A percentile compares a stretch with the other conserved stretches of the same genome.
These are phyloP conservation scores for Acer negundo DNA, from an alignment of 345 rosid species.

Conservation along the genomic window DNA sequence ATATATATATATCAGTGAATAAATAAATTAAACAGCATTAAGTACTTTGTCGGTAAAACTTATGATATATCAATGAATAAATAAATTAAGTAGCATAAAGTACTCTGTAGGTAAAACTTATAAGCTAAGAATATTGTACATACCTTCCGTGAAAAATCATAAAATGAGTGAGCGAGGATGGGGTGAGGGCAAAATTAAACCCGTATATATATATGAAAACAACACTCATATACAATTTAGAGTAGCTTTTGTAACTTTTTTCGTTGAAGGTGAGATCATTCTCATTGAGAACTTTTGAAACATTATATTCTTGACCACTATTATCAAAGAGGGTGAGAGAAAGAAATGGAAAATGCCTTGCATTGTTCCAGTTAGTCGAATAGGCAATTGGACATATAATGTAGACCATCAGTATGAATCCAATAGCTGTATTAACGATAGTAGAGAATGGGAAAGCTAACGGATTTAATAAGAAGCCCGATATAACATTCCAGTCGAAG, in stretches of 20 bases:
- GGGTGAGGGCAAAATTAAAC: constrained; percentile 23
- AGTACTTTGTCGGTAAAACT: background rate
- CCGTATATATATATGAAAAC: background rate
- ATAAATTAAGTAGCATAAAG: too few relatives aligned
- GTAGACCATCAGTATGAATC: constrained; percentile 24
- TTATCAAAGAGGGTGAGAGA: constrained; percentile 17
- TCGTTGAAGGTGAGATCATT: constrained; percentile 1
- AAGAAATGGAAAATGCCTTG: constrained; percentile 28
- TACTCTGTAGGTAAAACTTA: background rate
- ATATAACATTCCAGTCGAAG: constrained; percentile 8
- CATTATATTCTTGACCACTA: constrained; percentile 20
- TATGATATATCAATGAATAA: too few relatives aligned
- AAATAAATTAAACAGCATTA: too few relatives aligned
- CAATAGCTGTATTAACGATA: constrained; percentile 18
- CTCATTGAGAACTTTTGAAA: background rate
- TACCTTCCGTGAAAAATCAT: constrained; percentile 31
- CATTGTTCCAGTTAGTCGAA: constrained; percentile 23
- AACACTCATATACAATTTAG: constrained; percentile 26
- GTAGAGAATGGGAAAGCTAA: constrained; percentile 5
- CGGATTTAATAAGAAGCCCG: background rate
- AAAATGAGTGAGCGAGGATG: constrained; percentile 28
- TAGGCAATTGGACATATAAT: constrained; percentile 21
- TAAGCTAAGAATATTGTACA: too few relatives aligned
- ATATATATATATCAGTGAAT: too few relatives aligned
- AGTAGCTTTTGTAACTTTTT: constrained; percentile 14